Conservation (phyloP, 2,329 filamentous ascomycete genomes). For the Ophiostoma fasciatum region DNA sequence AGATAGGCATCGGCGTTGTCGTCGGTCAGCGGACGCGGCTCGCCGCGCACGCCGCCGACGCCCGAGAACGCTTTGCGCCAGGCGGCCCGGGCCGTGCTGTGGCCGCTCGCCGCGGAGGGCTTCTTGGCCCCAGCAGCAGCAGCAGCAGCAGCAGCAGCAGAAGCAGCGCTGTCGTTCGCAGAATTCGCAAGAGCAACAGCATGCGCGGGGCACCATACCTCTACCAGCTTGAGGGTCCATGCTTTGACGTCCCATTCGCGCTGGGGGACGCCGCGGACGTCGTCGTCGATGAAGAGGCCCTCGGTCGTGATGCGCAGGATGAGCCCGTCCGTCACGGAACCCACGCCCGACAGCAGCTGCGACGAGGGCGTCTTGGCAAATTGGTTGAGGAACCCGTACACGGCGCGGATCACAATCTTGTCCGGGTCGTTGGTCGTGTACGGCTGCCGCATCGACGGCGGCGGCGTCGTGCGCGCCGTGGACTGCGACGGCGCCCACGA, state of each 20-base stretch:
- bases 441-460: conserved; percentile 59
- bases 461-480: conserved; percentile 70
- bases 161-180: conserved; percentile 17
- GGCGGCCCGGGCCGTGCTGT: conserved; percentile 32
- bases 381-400: conserved; percentile 83
- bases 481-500: conserved; percentile 78
- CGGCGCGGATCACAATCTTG: conserved; percentile 90
- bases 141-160: conserved; percentile 30
- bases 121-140: conserved; percentile 21
- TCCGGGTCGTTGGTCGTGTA: conserved; percentile 84
- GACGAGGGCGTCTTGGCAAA: conserved; percentile 83
- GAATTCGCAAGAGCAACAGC: conserved; percentile 32
- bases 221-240: conserved; percentile 87
- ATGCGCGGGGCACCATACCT: conserved; percentile 68
- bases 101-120: conserved; percentile 23
- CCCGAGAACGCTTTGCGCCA: conserved; percentile 24
- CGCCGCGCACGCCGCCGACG: conserved; percentile 30
- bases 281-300: conserved; percentile 93
- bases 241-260: conserved; percentile 98
- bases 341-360: conserved; percentile 72
- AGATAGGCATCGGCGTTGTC: conserved; percentile 55
- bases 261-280: conserved; percentile 79
- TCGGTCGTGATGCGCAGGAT: conserved; percentile 87
- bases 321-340: conserved; percentile 78
- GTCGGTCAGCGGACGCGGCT: conserved; percentile 37